Evolutionary conservation across 2,329 filamentous ascomycete species (phyloP).

Genomic region (Drechslera avenae): DNA sequence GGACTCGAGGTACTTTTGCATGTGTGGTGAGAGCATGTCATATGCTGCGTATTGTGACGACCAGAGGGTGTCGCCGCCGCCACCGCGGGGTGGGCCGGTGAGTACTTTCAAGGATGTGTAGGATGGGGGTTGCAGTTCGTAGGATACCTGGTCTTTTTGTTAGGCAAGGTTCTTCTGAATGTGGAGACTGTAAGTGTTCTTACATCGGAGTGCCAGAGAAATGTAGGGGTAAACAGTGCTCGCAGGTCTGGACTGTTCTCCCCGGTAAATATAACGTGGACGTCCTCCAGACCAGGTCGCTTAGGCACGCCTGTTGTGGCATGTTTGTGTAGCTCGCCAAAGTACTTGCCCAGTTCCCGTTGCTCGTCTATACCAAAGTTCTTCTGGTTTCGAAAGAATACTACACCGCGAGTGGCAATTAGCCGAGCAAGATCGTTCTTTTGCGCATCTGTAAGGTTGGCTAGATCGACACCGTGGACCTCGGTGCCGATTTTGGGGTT

Average conservation of each 20-base stretch:
- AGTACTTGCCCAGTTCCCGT: slow-evolving; percentile 58
- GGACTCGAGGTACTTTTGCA: slow-evolving; percentile 64
- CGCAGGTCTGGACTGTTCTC: slow-evolving; percentile 60
- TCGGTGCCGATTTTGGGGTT: slow-evolving; percentile 63
- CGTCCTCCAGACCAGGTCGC: slow-evolving; percentile 58
- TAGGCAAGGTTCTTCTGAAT: too few relatives aligned
- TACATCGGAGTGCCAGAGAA: slow-evolving; percentile 62
- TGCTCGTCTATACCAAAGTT: slow-evolving; percentile 61
- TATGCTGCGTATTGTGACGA: slow-evolving; percentile 64
- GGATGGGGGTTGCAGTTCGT: slow-evolving; percentile 62
- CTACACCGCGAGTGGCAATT: slow-evolving; percentile 61
- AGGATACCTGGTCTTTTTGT: slow-evolving; percentile 53
- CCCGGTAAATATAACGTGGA: slow-evolving; percentile 62
- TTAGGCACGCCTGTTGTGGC: slow-evolving; percentile 60
- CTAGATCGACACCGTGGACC: slow-evolving; percentile 57
- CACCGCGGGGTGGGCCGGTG: slow-evolving; percentile 59
- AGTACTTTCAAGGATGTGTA: slow-evolving; percentile 63
- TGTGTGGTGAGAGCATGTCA: slow-evolving; percentile 59
- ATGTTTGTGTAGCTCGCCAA: slow-evolving; percentile 61
- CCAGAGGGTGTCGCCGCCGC: slow-evolving; percentile 64
- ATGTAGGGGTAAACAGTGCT: slow-evolving; percentile 60
- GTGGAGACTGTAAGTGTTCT: slow-evolving; percentile 16
- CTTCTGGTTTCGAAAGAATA: slow-evolving; percentile 63
- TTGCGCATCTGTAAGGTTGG: slow-evolving; percentile 56
- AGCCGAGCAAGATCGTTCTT: slow-evolving; percentile 61